These are phyloP conservation scores for Cryptococcus depauperatus DNA, from an alignment of 1,284 basidiomycete species.

Conservation along the genomic window DNA sequence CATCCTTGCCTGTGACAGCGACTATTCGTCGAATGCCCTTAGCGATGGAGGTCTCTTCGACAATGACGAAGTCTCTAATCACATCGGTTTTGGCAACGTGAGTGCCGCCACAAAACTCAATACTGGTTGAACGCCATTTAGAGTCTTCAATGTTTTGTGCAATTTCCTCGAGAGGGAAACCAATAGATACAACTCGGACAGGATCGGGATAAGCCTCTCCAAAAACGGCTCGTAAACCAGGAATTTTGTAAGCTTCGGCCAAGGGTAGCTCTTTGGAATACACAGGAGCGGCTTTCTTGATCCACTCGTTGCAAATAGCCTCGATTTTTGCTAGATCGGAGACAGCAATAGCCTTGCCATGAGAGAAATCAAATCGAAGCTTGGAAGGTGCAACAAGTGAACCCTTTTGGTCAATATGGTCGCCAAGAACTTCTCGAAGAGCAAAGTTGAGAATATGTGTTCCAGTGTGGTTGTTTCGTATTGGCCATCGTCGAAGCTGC, in stretches of 20 bases:
- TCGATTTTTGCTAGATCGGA: slow-evolving; percentile 79
- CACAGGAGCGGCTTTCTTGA: slow-evolving; percentile 79
- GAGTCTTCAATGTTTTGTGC: slow-evolving; percentile 73
- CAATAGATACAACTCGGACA: slow-evolving; percentile 86
- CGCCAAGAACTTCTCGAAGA: slow-evolving; percentile 86
- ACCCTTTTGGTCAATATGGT: slow-evolving; percentile 96
- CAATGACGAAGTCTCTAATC: slow-evolving; percentile 90
- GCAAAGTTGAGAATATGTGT: slow-evolving; percentile 96
- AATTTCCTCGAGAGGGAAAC: slow-evolving; percentile 80
- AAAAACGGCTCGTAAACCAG: slow-evolving; percentile 91
- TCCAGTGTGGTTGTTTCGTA: slow-evolving; percentile 96
- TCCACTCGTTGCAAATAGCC: slow-evolving; percentile 75
- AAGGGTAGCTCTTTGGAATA: slow-evolving; percentile 80
- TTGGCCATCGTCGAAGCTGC: slow-evolving; percentile 87
- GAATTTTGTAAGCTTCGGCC: slow-evolving; percentile 74
- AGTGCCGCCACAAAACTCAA: slow-evolving; percentile 98
- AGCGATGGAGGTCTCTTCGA: slow-evolving; percentile 93
- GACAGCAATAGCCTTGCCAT: slow-evolving; percentile 74
- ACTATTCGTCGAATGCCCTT: slow-evolving; percentile 94
- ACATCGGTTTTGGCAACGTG: slow-evolving; percentile 92
- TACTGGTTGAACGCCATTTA: slow-evolving; percentile 81
- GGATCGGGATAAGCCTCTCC: slow-evolving; percentile 97
- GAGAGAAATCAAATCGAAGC: slow-evolving; percentile 96
- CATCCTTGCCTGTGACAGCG: slow-evolving; percentile 91
- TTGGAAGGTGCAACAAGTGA: slow-evolving; percentile 93